Base-by-base conservation (phyloP, 1,284 basidiomycete genomes). In the Tremellales sp. region DNA sequence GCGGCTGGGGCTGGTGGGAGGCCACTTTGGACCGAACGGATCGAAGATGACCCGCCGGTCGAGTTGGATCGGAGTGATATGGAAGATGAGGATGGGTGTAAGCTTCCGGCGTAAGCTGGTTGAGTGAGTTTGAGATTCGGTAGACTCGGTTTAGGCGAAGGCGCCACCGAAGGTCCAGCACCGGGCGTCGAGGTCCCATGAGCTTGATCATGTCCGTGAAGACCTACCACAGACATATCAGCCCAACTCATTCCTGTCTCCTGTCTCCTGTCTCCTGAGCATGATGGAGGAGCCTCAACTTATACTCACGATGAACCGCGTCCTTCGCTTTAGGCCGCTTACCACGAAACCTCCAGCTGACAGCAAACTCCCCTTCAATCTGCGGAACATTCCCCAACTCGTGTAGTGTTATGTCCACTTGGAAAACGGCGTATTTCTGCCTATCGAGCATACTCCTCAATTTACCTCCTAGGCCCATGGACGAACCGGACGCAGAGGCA, bases 381-480 rank as follows among this genome's bases (percentile, higher is more conserved):
- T 68, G 66, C 4, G 70, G 70, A 1, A 72, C 62, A 52, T 72
- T 68, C n/a, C 52, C 60, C 35, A 72, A 45, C 42, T 68, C 66
- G 40, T 72, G 64, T 7, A 72, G 58, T 4, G 52, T 56, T 13
- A 72, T 56, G 6, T 49, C 52, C n/a, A 54, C 61, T 7, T 52
- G 48, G 39, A 72, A 72, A 13, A 58, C 45, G 8, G 68, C 65
- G 33, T 58, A 45, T 31, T 58, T 59, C 17, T 55, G 46, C 25
- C 50, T 33, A 35, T 69, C 66, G 29, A 69, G 64, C 47, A 68
- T 56, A 40, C 64, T 57, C 36, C 51, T 49, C 2, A 72, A 45
- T 35, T 52, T 56, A 26, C 12, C 21, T 21, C 39, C 10, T 7
- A 40, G 7, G 5, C 39, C 39, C 19, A 24, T 7, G 23, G 39